Conservation (phyloP, 306 rosid genomes). For the Prunus davidiana region DNA sequence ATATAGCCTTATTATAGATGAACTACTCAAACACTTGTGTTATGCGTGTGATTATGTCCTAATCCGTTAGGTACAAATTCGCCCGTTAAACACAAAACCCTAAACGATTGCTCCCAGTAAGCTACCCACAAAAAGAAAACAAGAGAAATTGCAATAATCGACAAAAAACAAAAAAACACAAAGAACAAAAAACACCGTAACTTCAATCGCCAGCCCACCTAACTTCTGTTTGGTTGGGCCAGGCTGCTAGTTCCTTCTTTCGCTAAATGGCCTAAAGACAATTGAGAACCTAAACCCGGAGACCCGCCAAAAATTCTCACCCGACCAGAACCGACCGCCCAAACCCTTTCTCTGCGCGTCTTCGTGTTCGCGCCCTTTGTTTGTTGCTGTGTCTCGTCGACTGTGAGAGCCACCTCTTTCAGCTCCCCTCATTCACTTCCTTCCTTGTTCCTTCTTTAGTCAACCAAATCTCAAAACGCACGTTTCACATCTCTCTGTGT, state of each 20-base stretch:
- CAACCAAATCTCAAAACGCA: neutral
- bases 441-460: neutral
- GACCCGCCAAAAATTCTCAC: neutral
- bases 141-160: no score
- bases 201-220: no score
- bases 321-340: neutral
- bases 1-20: no score
- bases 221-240: neutral
- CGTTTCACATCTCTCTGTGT: neutral
- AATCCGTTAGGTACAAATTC: no score
- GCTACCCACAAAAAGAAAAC: no score
- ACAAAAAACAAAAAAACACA: neutral
- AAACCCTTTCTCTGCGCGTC: neutral
- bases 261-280: no score
- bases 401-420: neutral
- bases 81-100: no score
- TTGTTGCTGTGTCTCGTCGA: neutral
- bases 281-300: neutral
- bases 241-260: neutral
- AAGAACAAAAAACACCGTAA: no score
- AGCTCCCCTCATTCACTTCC: neutral
- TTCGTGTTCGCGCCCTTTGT: neutral
- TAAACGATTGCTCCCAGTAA: no score
- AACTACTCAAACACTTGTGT: no score
- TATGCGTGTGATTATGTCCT: no score